Evolutionary conservation across 2,329 filamentous ascomycete species (phyloP).

Genomic region (Penicillium sp.): DNA sequence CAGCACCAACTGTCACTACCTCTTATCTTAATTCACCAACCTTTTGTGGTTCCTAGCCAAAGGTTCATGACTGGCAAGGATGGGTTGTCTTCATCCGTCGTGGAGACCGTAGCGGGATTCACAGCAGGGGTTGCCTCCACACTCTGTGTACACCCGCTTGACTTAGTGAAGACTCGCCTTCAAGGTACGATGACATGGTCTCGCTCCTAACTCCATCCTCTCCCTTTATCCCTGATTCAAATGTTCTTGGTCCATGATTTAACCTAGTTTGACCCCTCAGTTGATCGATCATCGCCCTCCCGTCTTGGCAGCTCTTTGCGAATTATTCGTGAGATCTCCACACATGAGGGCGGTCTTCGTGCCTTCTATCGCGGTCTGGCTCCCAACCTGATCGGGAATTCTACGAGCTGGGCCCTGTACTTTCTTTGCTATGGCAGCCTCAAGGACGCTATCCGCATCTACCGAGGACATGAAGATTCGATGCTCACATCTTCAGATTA

Average conservation of each 20-base stretch:
- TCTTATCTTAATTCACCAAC: background rate
- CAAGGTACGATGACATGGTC: conserved; percentile 66
- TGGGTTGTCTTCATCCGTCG: conserved; percentile 73
- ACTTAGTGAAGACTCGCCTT: conserved; percentile 94
- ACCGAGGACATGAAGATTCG: conserved; percentile 40
- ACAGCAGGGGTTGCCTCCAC: conserved; percentile 87
- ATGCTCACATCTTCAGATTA: conserved; percentile 72
- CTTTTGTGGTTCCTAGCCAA: conserved; percentile 14
- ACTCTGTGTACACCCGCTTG: conserved; percentile 85
- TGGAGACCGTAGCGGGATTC: conserved; percentile 90
- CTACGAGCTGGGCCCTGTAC: conserved; percentile 87
- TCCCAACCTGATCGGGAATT: conserved; percentile 90
- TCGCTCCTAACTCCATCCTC: background rate
- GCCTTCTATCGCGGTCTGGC: conserved; percentile 88
- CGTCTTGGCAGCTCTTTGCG: conserved; percentile 60
- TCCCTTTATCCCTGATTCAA: background rate
- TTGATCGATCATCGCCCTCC: conserved; percentile 56
- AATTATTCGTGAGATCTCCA: conserved; percentile 59
- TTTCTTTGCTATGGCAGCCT: conserved; percentile 75
- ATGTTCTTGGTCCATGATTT: conserved; percentile 24
- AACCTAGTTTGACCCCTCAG: conserved; percentile 40
- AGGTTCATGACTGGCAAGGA: conserved; percentile 54
- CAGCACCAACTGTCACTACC: background rate
- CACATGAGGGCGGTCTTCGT: conserved; percentile 62
- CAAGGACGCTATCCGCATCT: conserved; percentile 59